Evolutionary conservation across 106 monocot species (phyloP).

Genomic region (Dioscorea alata): DNA sequence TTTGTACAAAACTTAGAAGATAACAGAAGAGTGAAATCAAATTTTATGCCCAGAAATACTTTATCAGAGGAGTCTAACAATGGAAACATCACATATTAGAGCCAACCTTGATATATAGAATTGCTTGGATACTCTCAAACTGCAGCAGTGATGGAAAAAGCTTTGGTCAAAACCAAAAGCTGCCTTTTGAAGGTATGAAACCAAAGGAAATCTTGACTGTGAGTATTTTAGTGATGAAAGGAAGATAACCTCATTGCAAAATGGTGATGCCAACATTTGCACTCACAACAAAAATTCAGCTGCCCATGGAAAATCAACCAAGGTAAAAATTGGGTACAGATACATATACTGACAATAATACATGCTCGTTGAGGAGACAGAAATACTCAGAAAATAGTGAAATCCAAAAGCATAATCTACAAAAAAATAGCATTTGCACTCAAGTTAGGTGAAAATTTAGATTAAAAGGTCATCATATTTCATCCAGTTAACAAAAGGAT

Average conservation of each 20-base stretch:
- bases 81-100: neutral
- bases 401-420: too few relatives aligned
- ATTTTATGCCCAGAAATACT: neutral
- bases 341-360: too few relatives aligned
- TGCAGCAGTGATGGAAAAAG: neutral
- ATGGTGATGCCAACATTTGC: conserved; percentile 6
- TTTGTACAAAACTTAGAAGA: neutral
- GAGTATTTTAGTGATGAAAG: conserved; percentile 5
- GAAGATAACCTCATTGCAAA: conserved; percentile 1
- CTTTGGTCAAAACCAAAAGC: neutral
- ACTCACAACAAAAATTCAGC: neutral
- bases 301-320: neutral
- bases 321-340: too few relatives aligned
- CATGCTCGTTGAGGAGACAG: too few relatives aligned
- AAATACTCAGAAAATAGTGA: too few relatives aligned
- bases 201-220: conserved; percentile 1
- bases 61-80: neutral
- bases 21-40: neutral
- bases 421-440: too few relatives aligned
- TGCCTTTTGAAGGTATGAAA: conserved; percentile 5
- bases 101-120: conserved; percentile 10
- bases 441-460: too few relatives aligned
- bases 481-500: too few relatives aligned
- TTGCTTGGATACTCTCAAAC: neutral
- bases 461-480: too few relatives aligned